These are phyloP conservation scores for Onygena corvina DNA, from an alignment of 2,329 filamentous ascomycete genomes.

Conservation along the genomic window DNA sequence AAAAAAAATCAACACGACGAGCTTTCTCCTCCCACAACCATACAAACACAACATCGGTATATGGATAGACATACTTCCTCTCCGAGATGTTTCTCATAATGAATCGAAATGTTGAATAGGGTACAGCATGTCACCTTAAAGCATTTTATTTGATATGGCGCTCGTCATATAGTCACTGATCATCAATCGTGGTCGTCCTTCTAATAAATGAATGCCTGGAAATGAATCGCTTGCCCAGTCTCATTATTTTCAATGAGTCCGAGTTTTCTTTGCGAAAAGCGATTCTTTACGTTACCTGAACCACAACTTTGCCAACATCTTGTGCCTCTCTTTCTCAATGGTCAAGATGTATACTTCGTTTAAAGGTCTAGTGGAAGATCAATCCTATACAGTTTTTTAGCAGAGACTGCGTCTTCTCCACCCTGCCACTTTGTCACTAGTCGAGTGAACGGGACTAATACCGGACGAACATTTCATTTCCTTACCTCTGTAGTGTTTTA, in stretches of 20 bases:
- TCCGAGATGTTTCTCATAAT: too few species aligned
- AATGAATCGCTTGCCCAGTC: too few species aligned
- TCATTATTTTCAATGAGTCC: too few species aligned
- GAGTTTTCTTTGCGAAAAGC: not conserved
- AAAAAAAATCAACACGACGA: not conserved
- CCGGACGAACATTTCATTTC: constrained; percentile 33
- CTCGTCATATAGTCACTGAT: too few species aligned
- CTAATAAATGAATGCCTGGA: too few species aligned
- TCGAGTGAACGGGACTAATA: constrained; percentile 33
- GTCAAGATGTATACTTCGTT: constrained; percentile 33
- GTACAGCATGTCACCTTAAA: too few species aligned
- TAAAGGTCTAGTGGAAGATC: constrained; percentile 36
- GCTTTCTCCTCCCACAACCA: not conserved
- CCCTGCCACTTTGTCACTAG: constrained; percentile 33
- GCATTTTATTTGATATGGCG: too few species aligned
- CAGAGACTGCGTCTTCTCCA: constrained; percentile 40
- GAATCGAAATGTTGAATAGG: too few species aligned
- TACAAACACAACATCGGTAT: not conserved
- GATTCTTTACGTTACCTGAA: not conserved
- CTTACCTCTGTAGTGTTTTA: not conserved
- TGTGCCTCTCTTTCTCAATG: constrained; percentile 22
- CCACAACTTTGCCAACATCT: constrained; percentile 31
- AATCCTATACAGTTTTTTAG: constrained; percentile 37
- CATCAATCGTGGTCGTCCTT: too few species aligned
- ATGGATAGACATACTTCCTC: too few species aligned